phyloP scores from a whole-genome alignment of 768 basidiomycete species.

The Suillus plorans region DNA sequence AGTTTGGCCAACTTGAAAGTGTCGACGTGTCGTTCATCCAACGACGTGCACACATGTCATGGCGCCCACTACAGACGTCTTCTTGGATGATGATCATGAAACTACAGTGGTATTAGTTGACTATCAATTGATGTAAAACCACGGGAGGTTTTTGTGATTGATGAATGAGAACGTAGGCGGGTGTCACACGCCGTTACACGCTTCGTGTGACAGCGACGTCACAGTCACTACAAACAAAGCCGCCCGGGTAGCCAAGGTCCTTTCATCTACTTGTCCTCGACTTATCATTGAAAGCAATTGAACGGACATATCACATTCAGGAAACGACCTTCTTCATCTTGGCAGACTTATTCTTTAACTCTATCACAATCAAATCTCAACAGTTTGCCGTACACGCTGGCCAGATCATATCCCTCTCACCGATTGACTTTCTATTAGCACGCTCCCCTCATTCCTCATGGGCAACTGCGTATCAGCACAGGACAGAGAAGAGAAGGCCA shows the following conservation, averaged over 20 bases:
- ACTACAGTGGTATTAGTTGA: background rate
- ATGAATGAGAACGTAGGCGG: background rate
- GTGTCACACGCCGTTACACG: constrained; percentile 3
- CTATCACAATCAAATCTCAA: background rate
- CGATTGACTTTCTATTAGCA: background rate
- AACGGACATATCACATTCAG: constrained; percentile 8
- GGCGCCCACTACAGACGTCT: background rate
- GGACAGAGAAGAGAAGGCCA: constrained; percentile 58
- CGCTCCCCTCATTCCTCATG: constrained; percentile 38
- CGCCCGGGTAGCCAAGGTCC: constrained; percentile 3
- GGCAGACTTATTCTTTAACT: constrained; percentile 4
- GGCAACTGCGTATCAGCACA: constrained; percentile 65
- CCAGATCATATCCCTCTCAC: background rate
- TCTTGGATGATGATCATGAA: background rate
- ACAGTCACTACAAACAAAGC: constrained; percentile 5
- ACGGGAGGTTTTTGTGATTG: constrained; percentile 17
- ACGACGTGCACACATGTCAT: background rate
- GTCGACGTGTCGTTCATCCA: background rate
- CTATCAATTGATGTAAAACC: background rate
- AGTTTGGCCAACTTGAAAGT: background rate
- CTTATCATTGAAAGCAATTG: constrained; percentile 5
- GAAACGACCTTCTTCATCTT: constrained; percentile 12
- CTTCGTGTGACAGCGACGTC: constrained; percentile 14
- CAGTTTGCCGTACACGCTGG: background rate
- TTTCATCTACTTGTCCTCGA: constrained; percentile 21